Evolutionary conservation across 2,329 filamentous ascomycete genomes (phyloP), one percentile per base, ranked within the genome.

Genomic region (Cadophora gregata): DNA sequence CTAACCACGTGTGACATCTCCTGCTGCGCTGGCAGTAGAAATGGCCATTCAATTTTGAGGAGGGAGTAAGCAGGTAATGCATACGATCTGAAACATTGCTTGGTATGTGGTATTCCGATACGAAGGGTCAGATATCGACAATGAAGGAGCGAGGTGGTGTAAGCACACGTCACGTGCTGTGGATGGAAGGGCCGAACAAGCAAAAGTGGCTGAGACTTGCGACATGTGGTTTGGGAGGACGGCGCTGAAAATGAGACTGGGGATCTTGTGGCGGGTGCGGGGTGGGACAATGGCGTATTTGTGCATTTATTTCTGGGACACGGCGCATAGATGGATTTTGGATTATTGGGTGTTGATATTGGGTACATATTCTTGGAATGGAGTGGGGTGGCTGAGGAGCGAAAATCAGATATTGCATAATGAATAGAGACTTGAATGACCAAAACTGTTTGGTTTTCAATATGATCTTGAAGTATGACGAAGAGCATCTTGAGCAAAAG

Each of bases 141-240:
- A 60, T 25, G 6, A 60, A 60, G 36, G 36, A 33, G 58, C 38
- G 48, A 47, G 36, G 58, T 45, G 58, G 58, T 47, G 58, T 60
- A 29, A 47, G 58, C 58, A 47, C 58, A 47, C 38, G 58, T 60
- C 58, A 60, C 58, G 58, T 60, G 38, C 42, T 31, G 36, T 12
- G 38, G 38, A 47, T 31, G 58, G 25, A 60, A 60, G 58, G 58
- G 36, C 58, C 58, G 36, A 60, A 47, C 58, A 31, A 48, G 58
- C 42, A 33, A 48, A 60, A 47, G 25, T 60, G 24, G 36, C 36
- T 47, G 58, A 31, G 58, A 60, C 58, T 31, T 45, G 24, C 5
- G n/a, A 25, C 33, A 25, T 45, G 25, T 45, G 25, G 27, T n/a
- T 29, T 31, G 36, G 53, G 10, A 21, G 51, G n/a, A n/a, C 25